Conservation (phyloP, 139 green algal genomes). For the Astrephomene gubernaculifera region DNA sequence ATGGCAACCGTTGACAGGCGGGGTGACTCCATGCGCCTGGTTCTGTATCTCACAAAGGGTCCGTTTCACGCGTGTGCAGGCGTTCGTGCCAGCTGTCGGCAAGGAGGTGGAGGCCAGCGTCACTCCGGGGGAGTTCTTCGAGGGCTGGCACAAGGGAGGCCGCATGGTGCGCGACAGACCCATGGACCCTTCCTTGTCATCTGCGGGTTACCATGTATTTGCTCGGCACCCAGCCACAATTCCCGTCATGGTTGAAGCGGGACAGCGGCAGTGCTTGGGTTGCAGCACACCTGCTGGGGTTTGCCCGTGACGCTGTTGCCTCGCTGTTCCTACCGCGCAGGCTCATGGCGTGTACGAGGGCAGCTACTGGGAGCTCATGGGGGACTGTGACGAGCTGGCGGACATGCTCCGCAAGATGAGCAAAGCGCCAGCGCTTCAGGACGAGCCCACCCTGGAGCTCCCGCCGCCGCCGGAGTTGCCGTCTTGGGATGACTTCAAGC, state of each 20-base stretch:
- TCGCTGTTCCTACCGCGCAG: slow-evolving; percentile 7
- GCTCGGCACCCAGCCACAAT: background rate
- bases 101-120: slow-evolving; percentile 55
- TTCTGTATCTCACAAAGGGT: too few relatives aligned
- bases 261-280: too few relatives aligned
- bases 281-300: background rate
- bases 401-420: slow-evolving; percentile 62
- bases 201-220: background rate
- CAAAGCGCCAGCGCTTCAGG: slow-evolving; percentile 55
- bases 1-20: too few relatives aligned
- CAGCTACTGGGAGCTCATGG: slow-evolving; percentile 78
- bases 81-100: slow-evolving; percentile 37
- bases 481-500: slow-evolving; percentile 75
- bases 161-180: slow-evolving; percentile 16
- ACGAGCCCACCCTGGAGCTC: slow-evolving; percentile 67
- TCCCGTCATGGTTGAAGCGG: too few relatives aligned
- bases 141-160: slow-evolving; percentile 60
- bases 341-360: slow-evolving; percentile 78
- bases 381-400: slow-evolving; percentile 62
- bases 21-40: too few relatives aligned
- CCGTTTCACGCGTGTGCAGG: slow-evolving; percentile 11
- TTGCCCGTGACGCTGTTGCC: background rate
- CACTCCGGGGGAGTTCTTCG: slow-evolving; percentile 63
- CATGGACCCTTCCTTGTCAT: too few relatives aligned
- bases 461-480: slow-evolving; percentile 54